A percentile compares a stretch with the other conserved stretches of the same genome.
Evolutionary conservation across 2,329 filamentous ascomycete genomes (phyloP).

Genomic region (Dactylellina cionopaga): DNA sequence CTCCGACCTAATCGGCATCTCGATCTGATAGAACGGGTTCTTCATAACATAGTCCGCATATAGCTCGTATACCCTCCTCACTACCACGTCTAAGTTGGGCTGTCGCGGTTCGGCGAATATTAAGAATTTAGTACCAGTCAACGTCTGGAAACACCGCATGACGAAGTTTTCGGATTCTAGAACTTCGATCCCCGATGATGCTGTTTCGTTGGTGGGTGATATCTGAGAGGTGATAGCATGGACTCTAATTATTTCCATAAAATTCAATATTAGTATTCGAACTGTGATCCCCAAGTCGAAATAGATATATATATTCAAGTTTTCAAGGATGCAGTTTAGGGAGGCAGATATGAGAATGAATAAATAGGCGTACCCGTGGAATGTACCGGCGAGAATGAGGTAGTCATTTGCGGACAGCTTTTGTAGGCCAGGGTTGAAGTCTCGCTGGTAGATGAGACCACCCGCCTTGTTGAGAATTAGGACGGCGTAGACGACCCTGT

Average conservation of each 20-base stretch:
- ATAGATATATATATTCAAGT: background rate
- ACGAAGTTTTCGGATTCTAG: conserved; percentile 94
- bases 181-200: conserved; percentile 83
- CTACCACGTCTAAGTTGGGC: conserved; percentile 83
- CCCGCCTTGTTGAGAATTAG: conserved; percentile 99
- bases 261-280: conserved; percentile 56
- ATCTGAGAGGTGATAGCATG: conserved; percentile 73
- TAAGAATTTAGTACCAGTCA: conserved; percentile 89
- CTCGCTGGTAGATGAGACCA: conserved; percentile 93
- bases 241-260: conserved; percentile 59
- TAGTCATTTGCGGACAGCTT: conserved; percentile 95
- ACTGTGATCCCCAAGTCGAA: no score
- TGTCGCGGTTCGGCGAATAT: conserved; percentile 92
- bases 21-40: conserved; percentile 97
- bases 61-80: conserved; percentile 88
- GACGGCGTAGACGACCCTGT: conserved; percentile 91
- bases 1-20: conserved; percentile 97
- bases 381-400: conserved; percentile 94
- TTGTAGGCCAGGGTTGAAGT: conserved; percentile 86
- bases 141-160: conserved; percentile 92
- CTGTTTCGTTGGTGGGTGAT: conserved; percentile 58
- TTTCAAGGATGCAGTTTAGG: background rate
- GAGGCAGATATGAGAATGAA: conserved; percentile 57
- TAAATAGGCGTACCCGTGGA: conserved; percentile 77
- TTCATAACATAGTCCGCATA: conserved; percentile 99